A percentile compares a stretch with the other conserved stretches of the same genome.
Conservation (phyloP, 106 monocot species). For the Dactylorhiza incarnata region DNA sequence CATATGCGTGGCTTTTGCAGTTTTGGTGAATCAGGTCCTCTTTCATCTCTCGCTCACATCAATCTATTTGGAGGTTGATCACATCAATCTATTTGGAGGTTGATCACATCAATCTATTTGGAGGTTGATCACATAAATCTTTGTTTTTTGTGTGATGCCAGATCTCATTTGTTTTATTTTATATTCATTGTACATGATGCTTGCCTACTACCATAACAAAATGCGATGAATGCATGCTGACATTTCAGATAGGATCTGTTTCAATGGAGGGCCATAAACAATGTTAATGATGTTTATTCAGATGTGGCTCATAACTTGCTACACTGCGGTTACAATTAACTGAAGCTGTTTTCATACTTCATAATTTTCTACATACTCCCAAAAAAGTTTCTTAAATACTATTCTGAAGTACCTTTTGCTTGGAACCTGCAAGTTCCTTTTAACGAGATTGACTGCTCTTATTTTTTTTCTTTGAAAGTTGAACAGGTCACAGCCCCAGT, state of each 20-base stretch:
- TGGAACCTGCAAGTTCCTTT: background rate
- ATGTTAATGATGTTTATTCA: background rate
- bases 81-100: too few species aligned
- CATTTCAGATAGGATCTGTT: background rate
- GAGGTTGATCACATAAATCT: too few species aligned
- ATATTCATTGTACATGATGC: too few species aligned
- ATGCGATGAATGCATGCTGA: background rate
- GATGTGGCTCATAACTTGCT: background rate
- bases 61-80: too few species aligned
- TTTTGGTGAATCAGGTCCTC: too few species aligned
- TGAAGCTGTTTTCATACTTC: background rate
- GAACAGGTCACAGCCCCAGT: constrained; percentile 36
- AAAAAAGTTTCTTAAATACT: background rate
- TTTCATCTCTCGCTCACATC: too few species aligned
- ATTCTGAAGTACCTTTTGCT: background rate
- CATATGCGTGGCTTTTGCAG: too few species aligned
- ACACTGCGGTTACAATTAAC: background rate
- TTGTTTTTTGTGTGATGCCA: too few species aligned
- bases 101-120: too few species aligned
- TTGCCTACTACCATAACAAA: too few species aligned
- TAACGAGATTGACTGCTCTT: background rate
- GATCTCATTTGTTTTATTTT: too few species aligned
- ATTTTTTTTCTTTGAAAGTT: constrained; percentile 17
- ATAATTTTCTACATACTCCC: background rate
- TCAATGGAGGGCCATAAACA: background rate